These are phyloP conservation scores for Maudiozyma serrabonitensis DNA, from an alignment of 805 yeast genomes.

Conservation along the genomic window DNA sequence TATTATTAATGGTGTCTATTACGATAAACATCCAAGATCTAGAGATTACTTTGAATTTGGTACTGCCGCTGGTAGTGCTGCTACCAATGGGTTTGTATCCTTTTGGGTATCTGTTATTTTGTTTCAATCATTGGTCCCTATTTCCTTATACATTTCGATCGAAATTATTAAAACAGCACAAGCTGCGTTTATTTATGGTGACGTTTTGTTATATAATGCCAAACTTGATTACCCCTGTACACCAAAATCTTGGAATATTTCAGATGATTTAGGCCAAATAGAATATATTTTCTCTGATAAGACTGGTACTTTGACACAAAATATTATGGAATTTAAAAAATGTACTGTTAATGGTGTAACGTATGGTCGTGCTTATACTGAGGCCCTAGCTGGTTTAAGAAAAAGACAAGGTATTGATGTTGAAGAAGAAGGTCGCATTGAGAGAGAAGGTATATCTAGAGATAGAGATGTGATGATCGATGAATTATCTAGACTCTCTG, in stretches of 20 bases:
- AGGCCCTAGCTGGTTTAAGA: slow-evolving; percentile 69
- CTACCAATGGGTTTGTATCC: slow-evolving; percentile 57
- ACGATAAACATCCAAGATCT: slow-evolving; percentile 38
- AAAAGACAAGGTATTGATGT: slow-evolving; percentile 72
- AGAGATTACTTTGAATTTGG: slow-evolving; percentile 62
- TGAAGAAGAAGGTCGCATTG: slow-evolving; percentile 45
- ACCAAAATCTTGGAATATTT: slow-evolving; percentile 77
- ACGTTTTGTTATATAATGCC: slow-evolving; percentile 59
- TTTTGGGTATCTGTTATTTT: slow-evolving; percentile 70
- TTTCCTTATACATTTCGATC: slow-evolving; percentile 70
- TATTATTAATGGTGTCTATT: slow-evolving; percentile 59
- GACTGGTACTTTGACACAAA: slow-evolving; percentile 78
- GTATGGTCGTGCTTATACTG: slow-evolving; percentile 77
- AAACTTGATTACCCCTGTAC: slow-evolving; percentile 70
- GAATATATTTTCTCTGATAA: slow-evolving; percentile 80
- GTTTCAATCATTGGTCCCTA: slow-evolving; percentile 74
- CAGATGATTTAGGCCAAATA: slow-evolving; percentile 79
- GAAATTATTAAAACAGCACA: slow-evolving; percentile 78
- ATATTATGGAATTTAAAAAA: slow-evolving; percentile 78
- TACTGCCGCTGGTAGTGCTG: slow-evolving; percentile 55
- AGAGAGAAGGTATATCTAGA: slow-evolving; percentile 42
- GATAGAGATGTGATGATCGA: slow-evolving; percentile 55
- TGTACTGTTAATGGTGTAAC: slow-evolving; percentile 64
- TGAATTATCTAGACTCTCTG: slow-evolving; percentile 31
- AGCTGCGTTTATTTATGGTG: slow-evolving; percentile 71